phyloP scores from a whole-genome alignment of 2,329 filamentous ascomycete species.

The Penicillium oxalicum region DNA sequence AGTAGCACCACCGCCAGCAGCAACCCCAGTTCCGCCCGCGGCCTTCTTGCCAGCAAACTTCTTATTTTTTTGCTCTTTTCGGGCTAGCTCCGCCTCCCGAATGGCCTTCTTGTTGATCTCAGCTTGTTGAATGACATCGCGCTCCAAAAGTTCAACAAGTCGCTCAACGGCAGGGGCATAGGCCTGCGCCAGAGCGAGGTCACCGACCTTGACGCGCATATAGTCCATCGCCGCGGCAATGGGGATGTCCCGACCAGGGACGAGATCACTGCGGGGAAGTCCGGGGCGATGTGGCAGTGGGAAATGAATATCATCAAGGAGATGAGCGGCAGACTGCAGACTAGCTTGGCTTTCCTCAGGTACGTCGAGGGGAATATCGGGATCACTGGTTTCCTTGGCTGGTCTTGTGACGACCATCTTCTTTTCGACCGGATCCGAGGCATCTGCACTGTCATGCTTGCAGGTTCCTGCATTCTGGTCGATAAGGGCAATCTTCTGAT shows the following conservation, averaged over 20 bases:
- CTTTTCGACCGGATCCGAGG: background rate
- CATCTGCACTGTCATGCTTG: constrained; percentile 5
- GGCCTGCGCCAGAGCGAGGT: constrained; percentile 53
- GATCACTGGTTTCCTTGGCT: constrained; percentile 13
- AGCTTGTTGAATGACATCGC: constrained; percentile 24
- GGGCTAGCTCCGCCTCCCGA: constrained; percentile 18
- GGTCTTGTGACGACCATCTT: background rate
- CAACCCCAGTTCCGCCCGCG: constrained; percentile 4
- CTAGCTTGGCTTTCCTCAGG: constrained; percentile 12
- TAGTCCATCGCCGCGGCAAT: constrained; percentile 58
- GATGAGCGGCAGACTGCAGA: constrained; percentile 1
- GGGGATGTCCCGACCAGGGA: constrained; percentile 37
- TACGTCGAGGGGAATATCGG: constrained; percentile 26
- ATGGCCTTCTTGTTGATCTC: constrained; percentile 16
- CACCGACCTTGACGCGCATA: constrained; percentile 56
- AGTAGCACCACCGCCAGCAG: constrained; percentile 4
- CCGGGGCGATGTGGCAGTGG: background rate
- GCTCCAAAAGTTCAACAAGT: constrained; percentile 43
- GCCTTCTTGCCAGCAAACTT: constrained; percentile 20
- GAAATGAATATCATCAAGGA: constrained; percentile 16
- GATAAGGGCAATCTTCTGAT: constrained; percentile 65
- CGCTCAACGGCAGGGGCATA: constrained; percentile 52
- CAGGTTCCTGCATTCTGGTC: constrained; percentile 17
- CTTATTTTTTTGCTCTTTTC: constrained; percentile 19
- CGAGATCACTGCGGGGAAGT: constrained; percentile 20